Conservation (phyloP, 345 rosid genomes). For the Populus tremula region DNA sequence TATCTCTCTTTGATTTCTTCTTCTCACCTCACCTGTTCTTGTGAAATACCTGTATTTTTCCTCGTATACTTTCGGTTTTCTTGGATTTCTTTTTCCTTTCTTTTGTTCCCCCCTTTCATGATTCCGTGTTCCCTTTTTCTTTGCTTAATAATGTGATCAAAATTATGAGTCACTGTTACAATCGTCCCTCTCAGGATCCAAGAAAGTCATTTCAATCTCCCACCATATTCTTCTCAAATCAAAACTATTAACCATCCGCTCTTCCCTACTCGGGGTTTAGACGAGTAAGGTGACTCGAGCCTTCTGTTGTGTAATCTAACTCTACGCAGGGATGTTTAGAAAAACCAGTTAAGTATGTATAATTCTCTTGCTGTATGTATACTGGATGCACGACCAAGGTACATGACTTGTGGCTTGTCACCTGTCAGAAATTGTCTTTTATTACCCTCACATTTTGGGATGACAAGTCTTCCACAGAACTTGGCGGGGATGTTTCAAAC, state of each 20-base stretch:
- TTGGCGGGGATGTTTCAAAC: constrained; percentile 12
- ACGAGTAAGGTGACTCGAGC: not conserved
- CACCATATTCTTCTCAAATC: constrained; percentile 26
- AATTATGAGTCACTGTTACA: constrained; percentile 19
- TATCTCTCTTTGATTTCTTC: not conserved
- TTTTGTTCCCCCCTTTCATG: constrained; percentile 47
- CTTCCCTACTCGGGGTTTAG: not conserved
- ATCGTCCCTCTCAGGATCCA: constrained; percentile 63
- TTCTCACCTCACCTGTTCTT: not conserved
- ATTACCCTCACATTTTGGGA: not conserved
- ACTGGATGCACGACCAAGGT: too few relatives aligned
- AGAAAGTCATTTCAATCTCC: constrained; percentile 33
- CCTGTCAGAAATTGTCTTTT: too few relatives aligned
- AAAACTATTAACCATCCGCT: not conserved
- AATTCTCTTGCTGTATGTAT: too few relatives aligned
- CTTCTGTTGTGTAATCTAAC: not conserved
- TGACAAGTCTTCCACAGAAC: not conserved
- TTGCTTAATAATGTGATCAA: constrained; percentile 24
- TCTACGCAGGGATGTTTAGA: too few relatives aligned
- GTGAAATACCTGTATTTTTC: not conserved
- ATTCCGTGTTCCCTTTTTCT: constrained; percentile 49
- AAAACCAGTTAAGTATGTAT: too few relatives aligned
- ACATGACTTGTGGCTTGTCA: too few relatives aligned
- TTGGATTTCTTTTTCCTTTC: constrained; percentile 40
- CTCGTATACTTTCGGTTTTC: constrained; percentile 20